These are phyloP conservation scores for Ophiognomonia clavigignenti-juglandacearum DNA, from an alignment of 2,329 filamentous ascomycete genomes.

Conservation along the genomic window DNA sequence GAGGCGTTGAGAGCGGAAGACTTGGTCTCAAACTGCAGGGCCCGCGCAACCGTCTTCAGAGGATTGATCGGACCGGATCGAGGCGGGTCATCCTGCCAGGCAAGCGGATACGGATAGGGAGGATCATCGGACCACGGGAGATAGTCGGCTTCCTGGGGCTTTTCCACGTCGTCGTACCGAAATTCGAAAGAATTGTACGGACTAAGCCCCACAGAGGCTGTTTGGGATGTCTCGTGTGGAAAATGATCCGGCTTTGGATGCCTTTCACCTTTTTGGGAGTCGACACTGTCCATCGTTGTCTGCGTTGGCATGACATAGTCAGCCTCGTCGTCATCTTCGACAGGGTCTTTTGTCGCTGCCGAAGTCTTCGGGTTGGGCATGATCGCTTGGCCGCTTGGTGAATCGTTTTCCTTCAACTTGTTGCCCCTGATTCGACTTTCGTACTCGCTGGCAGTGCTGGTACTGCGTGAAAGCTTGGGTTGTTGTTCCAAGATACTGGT, in stretches of 20 bases:
- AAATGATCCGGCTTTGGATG: conserved; percentile 13
- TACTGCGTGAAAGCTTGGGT: conserved; percentile 20
- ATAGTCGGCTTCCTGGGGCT: conserved; percentile 53
- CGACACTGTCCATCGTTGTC: conserved; percentile 33
- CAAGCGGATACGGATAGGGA: conserved; percentile 44
- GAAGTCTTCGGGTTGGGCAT: conserved; percentile 8
- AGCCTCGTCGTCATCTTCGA: conserved; percentile 17
- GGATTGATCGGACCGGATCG: conserved; percentile 45
- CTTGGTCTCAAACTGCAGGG: conserved; percentile 51
- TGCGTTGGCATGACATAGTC: conserved; percentile 36
- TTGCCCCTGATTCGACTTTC: conserved; percentile 41
- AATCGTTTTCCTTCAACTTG: neutral
- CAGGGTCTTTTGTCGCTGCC: conserved; percentile 19
- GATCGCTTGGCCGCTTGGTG: neutral
- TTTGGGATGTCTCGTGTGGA: conserved; percentile 7
- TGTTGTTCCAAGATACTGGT: neutral
- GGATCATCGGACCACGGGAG: conserved; percentile 55
- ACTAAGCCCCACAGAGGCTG: conserved; percentile 17
- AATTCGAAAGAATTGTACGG: conserved; percentile 28
- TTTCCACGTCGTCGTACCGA: conserved; percentile 31
- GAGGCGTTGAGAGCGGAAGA: conserved; percentile 55
- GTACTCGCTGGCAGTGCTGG: conserved; percentile 32
- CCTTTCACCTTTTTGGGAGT: conserved; percentile 9
- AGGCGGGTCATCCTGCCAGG: conserved; percentile 5
- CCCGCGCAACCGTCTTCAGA: conserved; percentile 46